A percentile compares a stretch with the other conserved stretches of the same genome.
These are phyloP conservation scores for Cladophialophora bantiana DNA, from an alignment of 2,329 filamentous ascomycete species.

Conservation along the genomic window DNA sequence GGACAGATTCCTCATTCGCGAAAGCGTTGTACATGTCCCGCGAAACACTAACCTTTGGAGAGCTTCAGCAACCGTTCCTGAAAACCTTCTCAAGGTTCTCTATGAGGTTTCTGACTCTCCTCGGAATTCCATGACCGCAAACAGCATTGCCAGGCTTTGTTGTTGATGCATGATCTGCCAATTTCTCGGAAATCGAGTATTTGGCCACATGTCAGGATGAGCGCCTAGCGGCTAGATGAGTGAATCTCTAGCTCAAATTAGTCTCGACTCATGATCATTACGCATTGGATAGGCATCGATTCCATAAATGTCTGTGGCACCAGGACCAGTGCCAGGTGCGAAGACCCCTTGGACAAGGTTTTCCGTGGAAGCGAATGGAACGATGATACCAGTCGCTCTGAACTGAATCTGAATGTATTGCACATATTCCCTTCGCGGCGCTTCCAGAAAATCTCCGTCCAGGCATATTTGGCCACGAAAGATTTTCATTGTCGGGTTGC, in stretches of 20 bases:
- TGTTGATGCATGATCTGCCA: not conserved
- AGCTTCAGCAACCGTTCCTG: no score
- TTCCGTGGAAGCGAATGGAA: slow-evolving; percentile 79
- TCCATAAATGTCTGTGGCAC: slow-evolving; percentile 67
- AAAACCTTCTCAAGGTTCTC: slow-evolving; percentile 15
- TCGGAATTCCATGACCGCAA: slow-evolving; percentile 41
- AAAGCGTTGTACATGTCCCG: slow-evolving; percentile 64
- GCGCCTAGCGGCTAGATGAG: not conserved
- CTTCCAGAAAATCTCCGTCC: slow-evolving; percentile 9
- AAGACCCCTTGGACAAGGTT: slow-evolving; percentile 67
- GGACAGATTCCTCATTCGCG: slow-evolving; percentile 73
- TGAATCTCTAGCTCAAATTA: no score
- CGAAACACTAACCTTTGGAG: slow-evolving; percentile 11
- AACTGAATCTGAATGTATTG: slow-evolving; percentile 73
- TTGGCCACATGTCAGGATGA: not conserved
- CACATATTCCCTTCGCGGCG: slow-evolving; percentile 67
- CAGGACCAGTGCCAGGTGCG: slow-evolving; percentile 64
- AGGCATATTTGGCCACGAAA: slow-evolving; percentile 37
- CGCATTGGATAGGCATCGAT: not conserved
- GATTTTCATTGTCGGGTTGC: slow-evolving; percentile 85
- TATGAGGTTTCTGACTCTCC: slow-evolving; percentile 26
- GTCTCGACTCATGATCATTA: not conserved
- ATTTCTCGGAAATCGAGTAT: not conserved
- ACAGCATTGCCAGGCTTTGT: slow-evolving; percentile 47
- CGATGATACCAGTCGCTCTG: slow-evolving; percentile 70